Percentiles rank a stretch among this genome's conserved stretches.
Conservation (phyloP, 2,329 filamentous ascomycete species). For the Metarhizium guizhouense region DNA sequence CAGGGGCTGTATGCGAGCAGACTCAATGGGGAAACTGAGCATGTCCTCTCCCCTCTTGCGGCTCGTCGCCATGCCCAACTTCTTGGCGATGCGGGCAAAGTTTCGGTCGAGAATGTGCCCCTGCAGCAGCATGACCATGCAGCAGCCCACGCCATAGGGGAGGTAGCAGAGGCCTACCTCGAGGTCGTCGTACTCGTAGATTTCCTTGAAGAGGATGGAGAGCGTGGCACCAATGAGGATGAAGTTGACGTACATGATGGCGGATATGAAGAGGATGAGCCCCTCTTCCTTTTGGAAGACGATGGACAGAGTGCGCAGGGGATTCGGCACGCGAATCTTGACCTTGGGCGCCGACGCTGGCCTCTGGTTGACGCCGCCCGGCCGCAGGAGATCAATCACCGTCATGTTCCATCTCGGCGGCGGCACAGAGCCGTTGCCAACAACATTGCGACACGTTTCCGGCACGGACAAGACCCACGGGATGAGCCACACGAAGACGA, state of each 20-base stretch:
- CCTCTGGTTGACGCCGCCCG: conserved; percentile 24
- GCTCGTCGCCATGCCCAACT: conserved; percentile 51
- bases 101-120: conserved; percentile 58
- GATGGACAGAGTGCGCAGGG: conserved; percentile 43
- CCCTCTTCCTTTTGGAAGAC: conserved; percentile 50
- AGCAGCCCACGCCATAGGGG: conserved; percentile 43
- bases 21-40: conserved; percentile 44
- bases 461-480: conserved; percentile 49
- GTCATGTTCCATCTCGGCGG: conserved; percentile 51
- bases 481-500: conserved; percentile 39
- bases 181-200: conserved; percentile 42
- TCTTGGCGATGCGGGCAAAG: conserved; percentile 57
- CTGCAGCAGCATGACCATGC: conserved; percentile 38
- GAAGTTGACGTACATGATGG: conserved; percentile 47
- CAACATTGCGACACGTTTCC: conserved; percentile 49
- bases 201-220: conserved; percentile 39
- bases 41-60: conserved; percentile 47
- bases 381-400: conserved; percentile 37
- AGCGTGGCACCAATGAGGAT: conserved; percentile 45
- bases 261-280: conserved; percentile 42
- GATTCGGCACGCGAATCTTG: conserved; percentile 46
- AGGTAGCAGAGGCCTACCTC: conserved; percentile 46
- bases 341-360: conserved; percentile 25
- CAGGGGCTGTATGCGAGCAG: conserved; percentile 43
- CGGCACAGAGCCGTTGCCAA: conserved; percentile 53